Base-by-base conservation (phyloP, 2,329 filamentous ascomycete species). In the Trichoderma sp. region DNA sequence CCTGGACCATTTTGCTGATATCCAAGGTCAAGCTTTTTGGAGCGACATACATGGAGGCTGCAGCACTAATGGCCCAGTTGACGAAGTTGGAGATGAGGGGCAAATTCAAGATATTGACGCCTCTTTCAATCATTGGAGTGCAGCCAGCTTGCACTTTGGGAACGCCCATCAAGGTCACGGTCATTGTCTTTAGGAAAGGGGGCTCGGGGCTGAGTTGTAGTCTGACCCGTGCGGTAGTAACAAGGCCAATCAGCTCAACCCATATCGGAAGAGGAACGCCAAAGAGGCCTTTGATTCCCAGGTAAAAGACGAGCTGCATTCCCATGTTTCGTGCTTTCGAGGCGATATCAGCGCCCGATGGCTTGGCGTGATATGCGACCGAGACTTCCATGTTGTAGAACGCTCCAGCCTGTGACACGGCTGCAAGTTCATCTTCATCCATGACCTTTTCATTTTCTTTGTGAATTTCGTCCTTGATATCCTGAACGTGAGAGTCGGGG, bases 61-160 rank as follows among this genome's bases (percentile, higher is more conserved):
- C 93, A 0, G 95, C 89, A 42, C 89, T 89, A 73, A 98, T 97
- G 5, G 94, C 93, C 81, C 94, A 97, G 79, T 97, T 97, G 78
- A 97, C 94, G 76, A 99, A 98, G 74, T 96, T 96, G 15, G 92
- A 96, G 73, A 98, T 97, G 42, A 98, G 79, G 0, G 94, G 94
- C 10, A 98, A 82, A 73, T 98, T 97, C 29, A 98, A 82, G 54
- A 98, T 89, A 72, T 98, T 98, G 69, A 96, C 89, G 2, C 93
- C 94, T 71, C 89, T 90, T 76, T 95, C 89, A n/a, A 97, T 79
- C 90, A 98, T 95, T 0, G 95, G 95, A 15, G 93, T 90, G 75
- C 94, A 98, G 2, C 93, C 92, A 17, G 94, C 94, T 74, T 91
- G 87, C 4, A 98, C 90, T 74, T 97, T 93, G 13, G 95, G 95